A percentile compares a stretch with the other conserved stretches of the same genome.
phyloP scores from a whole-genome alignment of 2,329 filamentous ascomycete genomes.

The Calonectria fujianensis region DNA sequence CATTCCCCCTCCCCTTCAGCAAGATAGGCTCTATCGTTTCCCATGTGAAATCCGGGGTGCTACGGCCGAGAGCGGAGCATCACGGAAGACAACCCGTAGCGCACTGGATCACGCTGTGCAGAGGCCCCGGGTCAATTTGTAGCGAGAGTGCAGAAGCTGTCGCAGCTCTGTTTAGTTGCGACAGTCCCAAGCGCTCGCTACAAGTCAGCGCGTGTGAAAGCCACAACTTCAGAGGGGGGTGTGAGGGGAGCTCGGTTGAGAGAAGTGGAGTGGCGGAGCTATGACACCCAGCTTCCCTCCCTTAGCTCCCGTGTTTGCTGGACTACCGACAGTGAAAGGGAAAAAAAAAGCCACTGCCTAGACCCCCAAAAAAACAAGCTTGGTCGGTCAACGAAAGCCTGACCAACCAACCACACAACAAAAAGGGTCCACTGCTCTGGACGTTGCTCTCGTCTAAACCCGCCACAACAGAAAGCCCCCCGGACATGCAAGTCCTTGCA shows the following conservation, averaged over 20 bases:
- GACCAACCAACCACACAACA: conserved; percentile 21
- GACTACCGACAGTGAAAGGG: neutral
- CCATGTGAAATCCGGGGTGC: conserved; percentile 38
- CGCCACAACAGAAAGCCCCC: conserved; percentile 16
- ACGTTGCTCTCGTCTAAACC: conserved; percentile 13
- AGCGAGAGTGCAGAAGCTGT: conserved; percentile 4
- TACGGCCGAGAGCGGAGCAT: conserved; percentile 28
- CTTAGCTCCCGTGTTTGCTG: conserved; percentile 12
- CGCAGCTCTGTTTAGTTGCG: neutral
- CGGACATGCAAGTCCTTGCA: conserved; percentile 24
- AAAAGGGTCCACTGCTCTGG: neutral
- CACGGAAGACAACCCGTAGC: conserved; percentile 21
- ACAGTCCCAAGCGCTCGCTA: neutral
- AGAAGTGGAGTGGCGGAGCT: conserved; percentile 9
- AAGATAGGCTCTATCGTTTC: conserved; percentile 12
- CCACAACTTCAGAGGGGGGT: conserved; percentile 19
- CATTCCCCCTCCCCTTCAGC: conserved; percentile 6
- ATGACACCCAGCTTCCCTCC: conserved; percentile 15
- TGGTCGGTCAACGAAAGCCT: conserved; percentile 21
- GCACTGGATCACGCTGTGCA: neutral
- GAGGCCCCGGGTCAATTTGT: conserved; percentile 18
- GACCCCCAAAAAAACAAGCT: conserved; percentile 6
- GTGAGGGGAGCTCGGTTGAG: neutral
- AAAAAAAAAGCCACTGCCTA: conserved; percentile 6
- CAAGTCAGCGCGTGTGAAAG: conserved; percentile 11